Conservation (phyloP, 108 stramenopile genomes). For the Skeletonema tropicum region DNA sequence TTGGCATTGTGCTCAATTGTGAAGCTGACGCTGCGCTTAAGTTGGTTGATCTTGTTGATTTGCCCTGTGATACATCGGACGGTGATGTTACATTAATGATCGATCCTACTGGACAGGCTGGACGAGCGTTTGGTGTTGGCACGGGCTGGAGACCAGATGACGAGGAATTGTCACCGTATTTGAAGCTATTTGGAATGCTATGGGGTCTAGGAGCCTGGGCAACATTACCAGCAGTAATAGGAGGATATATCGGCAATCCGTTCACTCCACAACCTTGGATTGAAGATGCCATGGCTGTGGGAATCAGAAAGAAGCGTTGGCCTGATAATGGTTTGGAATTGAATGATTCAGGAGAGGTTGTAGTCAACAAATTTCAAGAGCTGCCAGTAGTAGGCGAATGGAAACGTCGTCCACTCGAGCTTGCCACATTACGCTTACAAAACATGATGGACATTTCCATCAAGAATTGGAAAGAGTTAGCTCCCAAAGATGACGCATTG, state of each 20-base stretch:
- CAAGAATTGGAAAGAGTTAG: constrained; percentile 81
- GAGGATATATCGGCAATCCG: constrained; percentile 93
- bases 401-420: constrained; percentile 87
- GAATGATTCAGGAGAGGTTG: constrained; percentile 52
- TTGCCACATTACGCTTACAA: constrained; percentile 89
- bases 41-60: constrained; percentile 65
- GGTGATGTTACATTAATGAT: constrained; percentile 66
- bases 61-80: constrained; percentile 45
- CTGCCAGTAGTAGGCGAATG: constrained; percentile 85
- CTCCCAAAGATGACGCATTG: constrained; percentile 72
- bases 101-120: constrained; percentile 78
- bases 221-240: constrained; percentile 90
- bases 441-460: constrained; percentile 89
- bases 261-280: constrained; percentile 84
- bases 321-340: constrained; percentile 82
- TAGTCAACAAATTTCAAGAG: constrained; percentile 73
- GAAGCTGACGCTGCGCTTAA: constrained; percentile 63
- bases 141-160: constrained; percentile 86
- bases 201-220: constrained; percentile 90
- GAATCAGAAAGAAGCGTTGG: constrained; percentile 77
- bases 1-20: constrained; percentile 79
- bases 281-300: constrained; percentile 84
- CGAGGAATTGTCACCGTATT: constrained; percentile 72
- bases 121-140: constrained; percentile 72
- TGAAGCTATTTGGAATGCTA: constrained; percentile 93